These are phyloP conservation scores for Fusarium agapanthi DNA, from an alignment of 2,329 filamentous ascomycete genomes.

Conservation along the genomic window DNA sequence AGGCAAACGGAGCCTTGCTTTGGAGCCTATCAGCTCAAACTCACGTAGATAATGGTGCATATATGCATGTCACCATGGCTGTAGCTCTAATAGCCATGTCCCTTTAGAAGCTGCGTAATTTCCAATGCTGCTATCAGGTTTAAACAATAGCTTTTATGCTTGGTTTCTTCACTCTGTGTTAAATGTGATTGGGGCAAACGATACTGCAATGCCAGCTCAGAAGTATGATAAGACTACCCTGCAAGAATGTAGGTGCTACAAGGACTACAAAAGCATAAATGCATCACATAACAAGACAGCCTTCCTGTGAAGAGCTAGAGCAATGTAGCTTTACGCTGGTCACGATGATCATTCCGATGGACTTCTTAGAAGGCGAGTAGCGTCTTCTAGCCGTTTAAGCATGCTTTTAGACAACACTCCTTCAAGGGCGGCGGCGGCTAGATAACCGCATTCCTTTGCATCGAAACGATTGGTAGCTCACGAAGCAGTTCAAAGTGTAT, in stretches of 20 bases:
- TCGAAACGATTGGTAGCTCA: neutral
- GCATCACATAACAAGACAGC: neutral
- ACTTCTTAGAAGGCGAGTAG: neutral
- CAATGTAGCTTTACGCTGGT: neutral
- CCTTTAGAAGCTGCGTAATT: neutral
- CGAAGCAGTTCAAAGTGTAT: neutral
- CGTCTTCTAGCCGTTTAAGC: neutral
- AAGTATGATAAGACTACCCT: neutral
- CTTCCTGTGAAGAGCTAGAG: neutral
- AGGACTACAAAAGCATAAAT: neutral
- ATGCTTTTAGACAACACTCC: neutral
- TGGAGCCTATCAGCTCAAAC: neutral
- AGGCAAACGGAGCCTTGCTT: neutral
- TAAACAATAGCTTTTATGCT: no score
- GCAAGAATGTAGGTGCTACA: neutral
- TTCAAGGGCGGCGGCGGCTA: neutral
- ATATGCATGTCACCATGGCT: neutral
- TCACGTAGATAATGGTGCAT: neutral
- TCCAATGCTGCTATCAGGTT: no score
- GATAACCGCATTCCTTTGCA: neutral
- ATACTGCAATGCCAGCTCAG: neutral
- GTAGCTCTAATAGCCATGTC: no score
- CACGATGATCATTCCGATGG: neutral
- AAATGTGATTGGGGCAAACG: no score
- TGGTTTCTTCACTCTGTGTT: neutral